phyloP scores from a whole-genome alignment of 2,329 filamentous ascomycete genomes.

The Botrytis sinoallii region DNA sequence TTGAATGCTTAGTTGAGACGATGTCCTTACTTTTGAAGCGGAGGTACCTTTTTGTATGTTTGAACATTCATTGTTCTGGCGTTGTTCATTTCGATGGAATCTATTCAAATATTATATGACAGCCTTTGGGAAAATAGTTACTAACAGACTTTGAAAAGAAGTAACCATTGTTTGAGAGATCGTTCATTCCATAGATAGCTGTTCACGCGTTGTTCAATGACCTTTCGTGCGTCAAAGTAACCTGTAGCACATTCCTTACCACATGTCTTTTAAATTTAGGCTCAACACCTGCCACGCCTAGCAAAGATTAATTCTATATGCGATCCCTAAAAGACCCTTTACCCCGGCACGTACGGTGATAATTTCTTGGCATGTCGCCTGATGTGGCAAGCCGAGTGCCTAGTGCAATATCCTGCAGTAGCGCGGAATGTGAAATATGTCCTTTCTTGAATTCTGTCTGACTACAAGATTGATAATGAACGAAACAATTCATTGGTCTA shows the following conservation, averaged over 20 bases:
- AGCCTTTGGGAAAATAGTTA: background rate
- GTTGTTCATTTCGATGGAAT: background rate
- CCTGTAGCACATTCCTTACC: background rate
- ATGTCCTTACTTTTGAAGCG: background rate
- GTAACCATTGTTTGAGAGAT: background rate
- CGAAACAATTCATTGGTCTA: background rate
- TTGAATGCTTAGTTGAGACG: background rate
- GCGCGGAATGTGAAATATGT: background rate
- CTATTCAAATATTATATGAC: background rate
- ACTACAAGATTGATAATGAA: background rate
- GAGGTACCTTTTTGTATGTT: background rate
- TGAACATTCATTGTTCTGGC: background rate
- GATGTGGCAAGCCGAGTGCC: background rate
- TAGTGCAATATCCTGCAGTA: background rate
- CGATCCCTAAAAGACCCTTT: background rate
- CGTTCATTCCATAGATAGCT: background rate
- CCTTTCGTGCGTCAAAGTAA: background rate
- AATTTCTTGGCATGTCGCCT: background rate
- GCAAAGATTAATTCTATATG: background rate
- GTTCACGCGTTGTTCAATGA: background rate
- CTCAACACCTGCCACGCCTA: background rate
- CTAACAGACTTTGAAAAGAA: background rate
- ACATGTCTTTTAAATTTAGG: background rate
- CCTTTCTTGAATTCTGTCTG: background rate
- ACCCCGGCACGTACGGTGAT: background rate